phyloP scores from a whole-genome alignment of 805 yeast genomes.

The Zygoascus flipseniorum region DNA sequence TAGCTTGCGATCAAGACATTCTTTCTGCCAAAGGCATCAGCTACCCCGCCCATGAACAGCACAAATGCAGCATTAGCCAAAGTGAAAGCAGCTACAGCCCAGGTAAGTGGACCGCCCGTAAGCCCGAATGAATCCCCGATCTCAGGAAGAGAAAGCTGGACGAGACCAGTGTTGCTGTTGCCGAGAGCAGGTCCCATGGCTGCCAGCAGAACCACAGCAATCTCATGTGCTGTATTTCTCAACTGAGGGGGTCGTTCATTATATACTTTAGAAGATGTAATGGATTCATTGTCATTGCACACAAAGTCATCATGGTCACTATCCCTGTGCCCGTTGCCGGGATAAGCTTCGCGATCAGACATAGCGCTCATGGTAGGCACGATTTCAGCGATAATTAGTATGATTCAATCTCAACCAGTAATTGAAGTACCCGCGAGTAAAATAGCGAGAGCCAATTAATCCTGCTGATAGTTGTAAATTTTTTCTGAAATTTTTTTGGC shows the following conservation, averaged over 20 bases:
- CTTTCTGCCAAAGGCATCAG: conserved; percentile 41
- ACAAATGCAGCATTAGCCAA: conserved; percentile 39
- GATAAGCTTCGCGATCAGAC: too few relatives aligned
- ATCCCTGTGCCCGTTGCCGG: too few relatives aligned
- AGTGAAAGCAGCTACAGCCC: conserved; percentile 36
- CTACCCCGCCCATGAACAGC: conserved; percentile 37
- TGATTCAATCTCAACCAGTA: too few relatives aligned
- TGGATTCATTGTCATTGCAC: too few relatives aligned
- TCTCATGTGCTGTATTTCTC: conserved; percentile 28
- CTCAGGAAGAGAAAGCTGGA: conserved; percentile 31
- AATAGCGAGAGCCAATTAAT: too few relatives aligned
- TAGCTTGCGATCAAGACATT: conserved; percentile 32
- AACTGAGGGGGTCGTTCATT: conserved; percentile 31
- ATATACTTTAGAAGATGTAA: too few relatives aligned
- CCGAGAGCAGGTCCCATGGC: conserved; percentile 37
- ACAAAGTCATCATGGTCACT: too few relatives aligned
- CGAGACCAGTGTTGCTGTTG: conserved; percentile 30
- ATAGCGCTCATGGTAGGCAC: too few relatives aligned
- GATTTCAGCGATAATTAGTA: too few relatives aligned
- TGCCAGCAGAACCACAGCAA: conserved; percentile 26
- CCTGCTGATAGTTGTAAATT: too few relatives aligned
- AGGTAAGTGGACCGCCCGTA: conserved; percentile 36
- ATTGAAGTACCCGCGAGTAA: too few relatives aligned
- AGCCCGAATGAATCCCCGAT: conserved; percentile 31
- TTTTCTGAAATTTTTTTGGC: too few relatives aligned